A percentile compares a stretch with the other conserved stretches of the same genome.
Evolutionary conservation across 345 rosid genomes (phyloP).

Genomic region (Lepidium sativum): DNA sequence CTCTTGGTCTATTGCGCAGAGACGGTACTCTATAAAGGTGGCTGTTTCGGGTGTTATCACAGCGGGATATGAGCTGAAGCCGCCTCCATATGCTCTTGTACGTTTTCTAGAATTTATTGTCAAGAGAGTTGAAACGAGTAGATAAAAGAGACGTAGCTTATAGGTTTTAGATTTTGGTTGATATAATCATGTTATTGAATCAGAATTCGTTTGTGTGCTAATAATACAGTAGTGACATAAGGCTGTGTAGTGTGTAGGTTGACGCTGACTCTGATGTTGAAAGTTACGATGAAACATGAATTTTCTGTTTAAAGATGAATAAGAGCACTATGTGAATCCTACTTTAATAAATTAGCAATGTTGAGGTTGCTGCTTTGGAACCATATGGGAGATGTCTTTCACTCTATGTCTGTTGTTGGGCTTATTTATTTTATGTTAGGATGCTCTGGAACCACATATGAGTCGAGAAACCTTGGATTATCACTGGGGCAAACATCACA

Average conservation of each 20-base stretch:
- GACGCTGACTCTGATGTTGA: background rate
- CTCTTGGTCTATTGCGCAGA: conserved; percentile 25
- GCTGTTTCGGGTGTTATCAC: conserved; percentile 30
- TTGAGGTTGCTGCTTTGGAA: background rate
- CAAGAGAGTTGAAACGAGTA: background rate
- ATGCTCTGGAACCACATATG: conserved; percentile 89
- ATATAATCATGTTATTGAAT: background rate
- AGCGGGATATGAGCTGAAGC: conserved; percentile 64
- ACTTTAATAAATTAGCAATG: background rate
- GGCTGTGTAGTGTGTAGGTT: background rate
- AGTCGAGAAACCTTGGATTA: conserved; percentile 63
- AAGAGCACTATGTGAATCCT: background rate
- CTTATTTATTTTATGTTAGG: conserved; percentile 22
- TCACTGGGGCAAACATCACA: conserved; percentile 97
- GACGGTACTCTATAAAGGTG: conserved; percentile 29
- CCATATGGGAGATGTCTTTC: background rate
- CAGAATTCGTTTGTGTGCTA: background rate
- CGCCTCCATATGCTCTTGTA: conserved; percentile 90
- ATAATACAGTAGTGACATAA: background rate
- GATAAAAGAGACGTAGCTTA: background rate
- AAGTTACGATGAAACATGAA: background rate
- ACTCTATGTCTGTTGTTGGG: background rate
- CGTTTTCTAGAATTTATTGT: background rate
- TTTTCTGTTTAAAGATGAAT: background rate
- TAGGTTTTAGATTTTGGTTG: background rate